phyloP scores from a whole-genome alignment of 495 filamentous ascomycete genomes.

The Hypoxylon cercidicola region DNA sequence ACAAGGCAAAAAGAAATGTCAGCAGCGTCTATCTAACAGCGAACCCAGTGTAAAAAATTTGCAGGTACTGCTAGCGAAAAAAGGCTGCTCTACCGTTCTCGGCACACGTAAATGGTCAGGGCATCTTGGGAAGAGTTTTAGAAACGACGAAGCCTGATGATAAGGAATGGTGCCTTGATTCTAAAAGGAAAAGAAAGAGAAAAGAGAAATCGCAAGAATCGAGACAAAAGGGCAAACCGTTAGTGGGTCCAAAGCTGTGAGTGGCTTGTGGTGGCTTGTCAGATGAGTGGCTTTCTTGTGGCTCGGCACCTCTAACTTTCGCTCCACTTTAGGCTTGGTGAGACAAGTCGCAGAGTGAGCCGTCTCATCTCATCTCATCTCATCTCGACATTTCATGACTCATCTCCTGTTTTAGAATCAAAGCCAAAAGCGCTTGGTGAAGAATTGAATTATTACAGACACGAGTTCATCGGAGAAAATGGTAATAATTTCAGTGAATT shows the following conservation, averaged over 20 bases:
- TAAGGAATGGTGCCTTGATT: slow-evolving; percentile 64
- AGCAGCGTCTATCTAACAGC: slow-evolving; percentile 66
- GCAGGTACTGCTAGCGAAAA: slow-evolving; percentile 65
- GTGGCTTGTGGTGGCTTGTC: no score
- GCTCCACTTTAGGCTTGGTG: slow-evolving; percentile 12
- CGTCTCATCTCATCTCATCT: slow-evolving; percentile 15
- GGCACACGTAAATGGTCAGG: slow-evolving; percentile 64
- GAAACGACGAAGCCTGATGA: slow-evolving; percentile 56
- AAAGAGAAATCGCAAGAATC: slow-evolving; percentile 2
- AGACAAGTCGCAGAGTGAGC: slow-evolving; percentile 10
- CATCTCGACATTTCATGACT: slow-evolving; percentile 7
- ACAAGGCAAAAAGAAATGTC: slow-evolving; percentile 44
- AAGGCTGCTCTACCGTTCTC: slow-evolving; percentile 57
- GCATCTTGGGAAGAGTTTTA: slow-evolving; percentile 46
- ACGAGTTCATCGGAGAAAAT: neutral
- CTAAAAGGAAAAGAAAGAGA: slow-evolving; percentile 5
- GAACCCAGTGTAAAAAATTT: slow-evolving; percentile 49
- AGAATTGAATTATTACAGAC: neutral
- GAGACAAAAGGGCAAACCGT: neutral
- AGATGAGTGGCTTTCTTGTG: no score
- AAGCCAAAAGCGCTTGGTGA: no score
- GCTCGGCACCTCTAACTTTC: neutral
- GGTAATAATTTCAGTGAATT: slow-evolving; percentile 7
- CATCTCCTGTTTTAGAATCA: slow-evolving; percentile 3
- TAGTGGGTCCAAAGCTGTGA: slow-evolving; percentile 1